These are phyloP conservation scores for Naganishia sp. DNA, from an alignment of 1,284 basidiomycete species.

Conservation along the genomic window DNA sequence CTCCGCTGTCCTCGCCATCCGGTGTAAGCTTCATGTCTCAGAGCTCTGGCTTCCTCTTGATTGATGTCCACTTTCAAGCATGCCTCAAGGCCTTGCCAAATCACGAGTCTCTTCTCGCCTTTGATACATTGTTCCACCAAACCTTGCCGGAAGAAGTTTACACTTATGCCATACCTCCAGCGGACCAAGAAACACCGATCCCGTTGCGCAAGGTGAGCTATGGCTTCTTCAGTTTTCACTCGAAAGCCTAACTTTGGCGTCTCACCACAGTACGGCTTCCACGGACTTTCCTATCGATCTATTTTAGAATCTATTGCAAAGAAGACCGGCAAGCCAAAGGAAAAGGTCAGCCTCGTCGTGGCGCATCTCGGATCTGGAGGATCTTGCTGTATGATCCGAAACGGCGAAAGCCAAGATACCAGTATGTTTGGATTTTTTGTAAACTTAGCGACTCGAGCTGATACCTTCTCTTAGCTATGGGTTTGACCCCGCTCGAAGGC, in stretches of 20 bases:
- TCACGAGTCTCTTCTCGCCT: conserved; percentile 57
- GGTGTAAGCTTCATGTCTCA: conserved; percentile 37
- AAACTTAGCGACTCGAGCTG: not conserved
- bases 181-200: conserved; percentile 58
- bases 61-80: conserved; percentile 52
- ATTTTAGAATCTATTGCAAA: conserved; percentile 53
- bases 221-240: not conserved
- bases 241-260: not conserved
- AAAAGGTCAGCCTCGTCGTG: conserved; percentile 66
- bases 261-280: conserved; percentile 69
- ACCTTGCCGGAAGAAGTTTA: conserved; percentile 71
- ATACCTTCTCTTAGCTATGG: conserved; percentile 42
- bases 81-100: conserved; percentile 66
- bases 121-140: conserved; percentile 82
- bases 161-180: conserved; percentile 71
- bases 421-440: conserved; percentile 37
- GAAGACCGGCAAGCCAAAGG: conserved; percentile 60
- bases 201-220: conserved; percentile 65
- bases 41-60: not conserved
- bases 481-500: conserved; percentile 56
- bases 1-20: conserved; percentile 57
- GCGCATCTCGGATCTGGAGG: conserved; percentile 84
- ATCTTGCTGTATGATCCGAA: conserved; percentile 64
- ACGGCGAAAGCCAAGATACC: conserved; percentile 74
- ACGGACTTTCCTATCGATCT: conserved; percentile 61